Conservation (phyloP, 495 filamentous ascomycete genomes). For the Lasiosphaeria ovina region DNA sequence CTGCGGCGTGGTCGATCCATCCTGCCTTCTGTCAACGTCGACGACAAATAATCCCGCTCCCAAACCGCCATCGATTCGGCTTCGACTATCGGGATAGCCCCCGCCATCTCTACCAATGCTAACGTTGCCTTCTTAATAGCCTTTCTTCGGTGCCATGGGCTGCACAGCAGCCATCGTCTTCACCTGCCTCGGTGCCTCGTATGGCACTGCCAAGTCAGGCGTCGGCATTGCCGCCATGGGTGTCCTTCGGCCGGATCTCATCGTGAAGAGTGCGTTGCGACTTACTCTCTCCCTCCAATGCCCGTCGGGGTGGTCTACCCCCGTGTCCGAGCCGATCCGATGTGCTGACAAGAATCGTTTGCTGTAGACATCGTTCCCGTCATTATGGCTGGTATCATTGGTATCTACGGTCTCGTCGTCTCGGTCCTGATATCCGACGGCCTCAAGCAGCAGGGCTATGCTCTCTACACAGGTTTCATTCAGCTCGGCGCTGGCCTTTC, state of each 20-base stretch:
- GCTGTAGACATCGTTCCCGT: conserved; percentile 91
- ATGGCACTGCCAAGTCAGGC: conserved; percentile 98
- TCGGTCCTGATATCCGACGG: conserved; percentile 96
- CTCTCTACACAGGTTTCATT: conserved; percentile 91
- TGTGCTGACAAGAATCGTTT: conserved; percentile 21
- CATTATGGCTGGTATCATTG: conserved; percentile 99
- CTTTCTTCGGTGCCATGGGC: conserved; percentile 99
- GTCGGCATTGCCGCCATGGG: conserved; percentile 98
- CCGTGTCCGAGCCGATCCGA: too few relatives aligned
- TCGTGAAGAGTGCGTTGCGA: conserved; percentile 84
- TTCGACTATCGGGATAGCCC: conserved; percentile 2
- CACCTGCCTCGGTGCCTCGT: conserved; percentile 97
- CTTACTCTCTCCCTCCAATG: background rate
- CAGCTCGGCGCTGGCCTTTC: conserved; percentile 95
- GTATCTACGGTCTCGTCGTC: conserved; percentile 99
- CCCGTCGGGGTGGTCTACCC: background rate
- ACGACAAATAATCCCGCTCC: conserved; percentile 13
- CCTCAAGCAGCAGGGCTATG: conserved; percentile 72
- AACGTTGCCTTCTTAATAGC: conserved; percentile 51
- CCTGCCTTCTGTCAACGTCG: conserved; percentile 8
- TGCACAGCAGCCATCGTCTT: conserved; percentile 98
- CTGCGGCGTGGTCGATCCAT: background rate
- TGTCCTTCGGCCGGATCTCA: conserved; percentile 95
- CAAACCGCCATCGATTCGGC: conserved; percentile 2
- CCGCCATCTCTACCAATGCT: conserved; percentile 25